These are phyloP conservation scores for Breynia disticha DNA, from an alignment of 441 rosid species.

Conservation along the genomic window DNA sequence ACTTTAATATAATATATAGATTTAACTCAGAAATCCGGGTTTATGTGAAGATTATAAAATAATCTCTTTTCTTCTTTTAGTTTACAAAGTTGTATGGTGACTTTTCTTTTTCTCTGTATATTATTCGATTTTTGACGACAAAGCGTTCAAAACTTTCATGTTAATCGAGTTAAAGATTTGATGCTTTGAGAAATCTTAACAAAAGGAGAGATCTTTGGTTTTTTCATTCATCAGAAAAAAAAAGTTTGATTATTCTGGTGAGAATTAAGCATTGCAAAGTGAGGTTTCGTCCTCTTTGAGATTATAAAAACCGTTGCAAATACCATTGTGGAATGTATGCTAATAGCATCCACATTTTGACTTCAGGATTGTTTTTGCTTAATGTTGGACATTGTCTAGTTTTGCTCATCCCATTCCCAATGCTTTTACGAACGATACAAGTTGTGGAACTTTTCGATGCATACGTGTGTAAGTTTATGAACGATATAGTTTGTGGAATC, in stretches of 20 bases:
- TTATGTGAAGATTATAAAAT: too few relatives aligned
- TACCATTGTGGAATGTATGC: constrained; percentile 4
- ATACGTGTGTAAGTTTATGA: too few relatives aligned
- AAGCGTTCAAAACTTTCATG: constrained; percentile 6
- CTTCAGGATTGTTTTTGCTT: not conserved
- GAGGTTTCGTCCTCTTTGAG: constrained; percentile 17
- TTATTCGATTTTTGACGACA: not conserved
- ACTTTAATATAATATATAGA: too few relatives aligned
- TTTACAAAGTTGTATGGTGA: not conserved
- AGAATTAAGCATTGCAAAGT: constrained; percentile 17
- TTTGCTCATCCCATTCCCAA: too few relatives aligned
- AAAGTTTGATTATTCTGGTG: not conserved
- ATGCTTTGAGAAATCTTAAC: constrained; percentile 13
- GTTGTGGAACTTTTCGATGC: too few relatives aligned
- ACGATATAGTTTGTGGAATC: too few relatives aligned
- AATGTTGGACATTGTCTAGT: too few relatives aligned
- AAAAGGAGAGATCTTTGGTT: too few relatives aligned
- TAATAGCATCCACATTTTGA: constrained; percentile 10
- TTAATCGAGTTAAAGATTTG: constrained; percentile 10
- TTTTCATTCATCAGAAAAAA: too few relatives aligned
- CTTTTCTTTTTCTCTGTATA: not conserved
- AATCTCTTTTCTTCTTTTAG: not conserved
- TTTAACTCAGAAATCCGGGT: too few relatives aligned
- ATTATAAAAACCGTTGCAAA: not conserved
- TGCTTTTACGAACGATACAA: too few relatives aligned